Evolutionary conservation across 2,329 filamentous ascomycete species (phyloP).

Genomic region (Eurotiales sp.): DNA sequence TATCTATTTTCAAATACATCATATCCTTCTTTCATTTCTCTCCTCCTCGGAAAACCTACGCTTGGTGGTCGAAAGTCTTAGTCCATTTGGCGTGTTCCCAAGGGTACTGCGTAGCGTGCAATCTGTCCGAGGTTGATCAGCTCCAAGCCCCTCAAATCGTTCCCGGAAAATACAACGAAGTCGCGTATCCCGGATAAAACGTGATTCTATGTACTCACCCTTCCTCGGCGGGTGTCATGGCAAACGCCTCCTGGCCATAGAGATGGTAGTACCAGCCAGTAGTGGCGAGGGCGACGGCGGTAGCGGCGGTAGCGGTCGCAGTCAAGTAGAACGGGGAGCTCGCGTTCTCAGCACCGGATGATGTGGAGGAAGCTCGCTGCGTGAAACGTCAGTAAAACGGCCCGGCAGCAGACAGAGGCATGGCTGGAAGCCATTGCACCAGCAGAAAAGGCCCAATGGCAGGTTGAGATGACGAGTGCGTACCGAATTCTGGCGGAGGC

Average conservation of each 20-base stretch:
- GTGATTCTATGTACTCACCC: constrained; percentile 93
- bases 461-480: constrained; percentile 42
- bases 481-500: constrained; percentile 70
- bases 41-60: constrained; percentile 60
- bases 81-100: constrained; percentile 91
- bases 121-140: constrained; percentile 51
- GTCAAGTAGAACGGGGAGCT: constrained; percentile 78
- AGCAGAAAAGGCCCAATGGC: constrained; percentile 27
- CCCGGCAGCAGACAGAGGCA: constrained; percentile 25
- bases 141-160: constrained; percentile 4
- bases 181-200: constrained; percentile 17
- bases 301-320: constrained; percentile 80
- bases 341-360: constrained; percentile 59
- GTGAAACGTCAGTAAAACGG: constrained; percentile 32
- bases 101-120: constrained; percentile 87
- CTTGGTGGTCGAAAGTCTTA: constrained; percentile 96
- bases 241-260: constrained; percentile 82
- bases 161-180: not conserved
- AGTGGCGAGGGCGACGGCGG: constrained; percentile 79
- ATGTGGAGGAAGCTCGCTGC: constrained; percentile 64
- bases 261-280: constrained; percentile 97
- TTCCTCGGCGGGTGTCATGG: constrained; percentile 92
- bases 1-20: not conserved
- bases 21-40: too few relatives aligned
- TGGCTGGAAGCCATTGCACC: constrained; percentile 26